phyloP scores from a whole-genome alignment of 805 yeast genomes.

The Metschnikowia sp. region DNA sequence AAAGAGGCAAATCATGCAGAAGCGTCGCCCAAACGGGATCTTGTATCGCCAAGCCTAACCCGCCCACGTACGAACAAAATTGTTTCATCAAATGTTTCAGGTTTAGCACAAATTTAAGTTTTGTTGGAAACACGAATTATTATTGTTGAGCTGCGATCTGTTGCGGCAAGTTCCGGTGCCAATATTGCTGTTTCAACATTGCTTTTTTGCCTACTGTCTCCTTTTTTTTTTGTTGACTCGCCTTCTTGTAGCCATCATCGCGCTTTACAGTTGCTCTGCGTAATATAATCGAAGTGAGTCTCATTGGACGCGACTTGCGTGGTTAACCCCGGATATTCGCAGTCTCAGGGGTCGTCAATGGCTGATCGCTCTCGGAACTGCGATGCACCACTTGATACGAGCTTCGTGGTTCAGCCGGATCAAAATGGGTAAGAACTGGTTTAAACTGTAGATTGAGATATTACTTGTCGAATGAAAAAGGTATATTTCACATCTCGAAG shows the following conservation, averaged over 20 bases:
- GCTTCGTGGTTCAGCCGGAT: too few relatives aligned
- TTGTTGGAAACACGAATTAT: too few relatives aligned
- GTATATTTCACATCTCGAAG: too few relatives aligned
- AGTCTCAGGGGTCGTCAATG: neutral
- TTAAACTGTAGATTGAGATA: too few relatives aligned
- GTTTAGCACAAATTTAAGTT: too few relatives aligned
- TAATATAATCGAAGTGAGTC: slow-evolving; percentile 4
- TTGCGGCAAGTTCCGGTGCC: neutral
- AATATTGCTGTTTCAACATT: neutral
- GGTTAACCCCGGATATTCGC: slow-evolving; percentile 4
- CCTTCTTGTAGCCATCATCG: neutral
- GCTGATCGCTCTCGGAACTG: too few relatives aligned
- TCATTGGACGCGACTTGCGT: slow-evolving; percentile 3
- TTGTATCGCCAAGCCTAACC: too few relatives aligned
- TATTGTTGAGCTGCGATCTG: neutral
- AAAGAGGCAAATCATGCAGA: too few relatives aligned
- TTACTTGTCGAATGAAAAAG: too few relatives aligned
- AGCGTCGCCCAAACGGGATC: slow-evolving; percentile 1
- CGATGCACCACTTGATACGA: too few relatives aligned
- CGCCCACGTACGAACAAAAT: too few relatives aligned
- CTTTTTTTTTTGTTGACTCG: neutral
- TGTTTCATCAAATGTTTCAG: neutral
- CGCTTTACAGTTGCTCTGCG: slow-evolving; percentile 7
- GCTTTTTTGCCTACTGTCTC: neutral
- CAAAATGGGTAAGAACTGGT: too few relatives aligned